These are phyloP conservation scores for Coemansia biformis DNA, from an alignment of 192 early-diverging fungal genomes.

Conservation along the genomic window DNA sequence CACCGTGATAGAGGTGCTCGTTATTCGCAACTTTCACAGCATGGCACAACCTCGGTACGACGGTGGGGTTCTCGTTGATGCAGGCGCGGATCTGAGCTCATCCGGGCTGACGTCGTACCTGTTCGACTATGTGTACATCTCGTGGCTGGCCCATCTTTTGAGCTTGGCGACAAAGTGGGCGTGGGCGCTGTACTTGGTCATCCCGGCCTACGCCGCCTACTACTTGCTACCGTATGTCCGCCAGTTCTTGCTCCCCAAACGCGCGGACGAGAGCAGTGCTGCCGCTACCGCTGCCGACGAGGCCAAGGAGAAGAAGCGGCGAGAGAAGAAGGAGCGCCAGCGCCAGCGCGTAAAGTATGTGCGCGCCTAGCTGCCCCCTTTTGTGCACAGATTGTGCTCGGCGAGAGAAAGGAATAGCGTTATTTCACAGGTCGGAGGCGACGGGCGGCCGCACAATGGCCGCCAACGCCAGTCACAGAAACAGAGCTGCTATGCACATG, in stretches of 20 bases:
- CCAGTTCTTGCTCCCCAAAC: constrained; percentile 12
- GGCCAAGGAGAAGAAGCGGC: constrained; percentile 32
- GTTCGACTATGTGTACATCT: constrained; percentile 81
- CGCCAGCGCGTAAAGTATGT: constrained; percentile 41
- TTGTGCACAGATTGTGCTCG: too few species aligned
- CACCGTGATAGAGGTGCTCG: constrained; percentile 1
- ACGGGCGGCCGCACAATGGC: too few species aligned
- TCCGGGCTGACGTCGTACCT: constrained; percentile 60
- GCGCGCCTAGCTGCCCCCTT: background rate
- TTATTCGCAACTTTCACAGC: constrained; percentile 20
- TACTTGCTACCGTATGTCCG: constrained; percentile 25
- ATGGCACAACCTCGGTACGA: constrained; percentile 39
- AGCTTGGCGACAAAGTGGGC: constrained; percentile 36
- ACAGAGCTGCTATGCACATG: too few species aligned
- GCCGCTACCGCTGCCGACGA: constrained; percentile 6
- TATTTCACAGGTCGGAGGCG: too few species aligned
- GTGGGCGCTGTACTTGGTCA: constrained; percentile 41
- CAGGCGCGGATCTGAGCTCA: constrained; percentile 50
- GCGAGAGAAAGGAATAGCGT: too few species aligned
- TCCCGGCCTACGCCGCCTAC: constrained; percentile 32
- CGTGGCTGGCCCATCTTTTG: constrained; percentile 65
- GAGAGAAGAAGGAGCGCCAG: constrained; percentile 50
- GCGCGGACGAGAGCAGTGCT: background rate
- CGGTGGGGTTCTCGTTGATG: constrained; percentile 42
- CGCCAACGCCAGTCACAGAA: too few species aligned